These are phyloP conservation scores for Tolypocladium cylindrosporum DNA, from an alignment of 2,329 filamentous ascomycete species.

Conservation along the genomic window DNA sequence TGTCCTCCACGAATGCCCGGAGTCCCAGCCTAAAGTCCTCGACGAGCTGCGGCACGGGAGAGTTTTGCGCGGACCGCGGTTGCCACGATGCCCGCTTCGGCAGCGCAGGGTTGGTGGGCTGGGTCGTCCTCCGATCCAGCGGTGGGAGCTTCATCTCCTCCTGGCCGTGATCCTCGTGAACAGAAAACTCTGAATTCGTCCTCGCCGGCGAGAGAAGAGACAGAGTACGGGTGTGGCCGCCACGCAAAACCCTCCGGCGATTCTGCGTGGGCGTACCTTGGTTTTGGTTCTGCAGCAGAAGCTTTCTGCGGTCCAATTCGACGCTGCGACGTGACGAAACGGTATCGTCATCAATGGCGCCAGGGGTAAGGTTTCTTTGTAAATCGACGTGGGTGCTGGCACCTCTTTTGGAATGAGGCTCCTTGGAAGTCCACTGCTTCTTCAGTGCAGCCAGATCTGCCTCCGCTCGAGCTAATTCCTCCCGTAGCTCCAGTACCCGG, in stretches of 20 bases:
- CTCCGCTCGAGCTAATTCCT: constrained; percentile 81
- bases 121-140: constrained; percentile 20
- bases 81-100: constrained; percentile 53
- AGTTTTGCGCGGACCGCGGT: constrained; percentile 35
- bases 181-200: constrained; percentile 30
- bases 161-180: constrained; percentile 27
- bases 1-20: constrained; percentile 91
- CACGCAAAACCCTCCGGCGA: constrained; percentile 58
- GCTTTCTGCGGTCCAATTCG: constrained; percentile 66
- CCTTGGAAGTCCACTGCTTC: constrained; percentile 70
- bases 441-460: constrained; percentile 67
- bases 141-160: constrained; percentile 15
- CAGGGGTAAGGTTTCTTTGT: constrained; percentile 1
- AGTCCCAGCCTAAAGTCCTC: constrained; percentile 83
- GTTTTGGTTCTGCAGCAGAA: constrained; percentile 45
- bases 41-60: constrained; percentile 63
- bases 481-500: constrained; percentile 78
- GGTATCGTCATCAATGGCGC: constrained; percentile 16
- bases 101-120: constrained; percentile 27
- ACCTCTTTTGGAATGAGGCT: constrained; percentile 65
- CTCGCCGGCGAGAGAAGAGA: constrained; percentile 71
- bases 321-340: constrained; percentile 29
- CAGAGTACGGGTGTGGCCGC: constrained; percentile 52
- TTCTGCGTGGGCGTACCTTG: constrained; percentile 31
- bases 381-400: constrained; percentile 14